Evolutionary conservation across 257 asterid species (phyloP), one percentile per base, ranked within the genome.

Genomic region (Striga asiatica): DNA sequence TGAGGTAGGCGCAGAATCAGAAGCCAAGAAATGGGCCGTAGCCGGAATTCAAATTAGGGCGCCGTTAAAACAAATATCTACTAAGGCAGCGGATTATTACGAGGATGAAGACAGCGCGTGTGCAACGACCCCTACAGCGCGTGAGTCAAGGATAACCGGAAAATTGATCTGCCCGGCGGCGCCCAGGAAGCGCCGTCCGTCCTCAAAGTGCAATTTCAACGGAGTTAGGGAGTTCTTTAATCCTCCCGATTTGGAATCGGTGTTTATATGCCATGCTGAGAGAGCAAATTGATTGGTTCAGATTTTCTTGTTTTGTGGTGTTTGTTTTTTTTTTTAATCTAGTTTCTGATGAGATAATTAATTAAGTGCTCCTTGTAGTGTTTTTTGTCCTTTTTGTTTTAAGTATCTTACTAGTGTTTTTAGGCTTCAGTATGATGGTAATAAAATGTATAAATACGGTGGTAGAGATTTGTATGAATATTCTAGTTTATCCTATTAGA

Each of bases 161-260:
- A 67, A 41, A 12, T 34, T 71, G 49, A 39, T 72, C 1, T 85
- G 95, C 62, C 97, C 97, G 22, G 78, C 94, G 25, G 78, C 95
- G 43, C 97, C 97, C 50, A 71, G 92, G 89, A 89, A 89, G 76
- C 82, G 81, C 71, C 83, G 95, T 54, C 84, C 94, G 9, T 41
- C 68, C 2, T 50, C 89, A 9, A 56, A 71, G 2, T 78, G 88
- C 65, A 88, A 76, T 56, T 58, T 66, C n/a, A 69, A 64, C 12
- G 83, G 81, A 17, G 84, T 17, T 23, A 65, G 75, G 39, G 89
- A 85, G 63, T 89, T 77, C 77, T 85, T 89, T 17, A 72, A 62
- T 61, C 84, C 95, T 0, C 94, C 94, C 0, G 97, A 85, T 19
- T 70, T 89, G 72, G 97, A 89, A 60, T 69, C 97, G 1, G 74